These are phyloP conservation scores for Sclerotinia minor DNA, from an alignment of 2,329 filamentous ascomycete species.

Conservation along the genomic window DNA sequence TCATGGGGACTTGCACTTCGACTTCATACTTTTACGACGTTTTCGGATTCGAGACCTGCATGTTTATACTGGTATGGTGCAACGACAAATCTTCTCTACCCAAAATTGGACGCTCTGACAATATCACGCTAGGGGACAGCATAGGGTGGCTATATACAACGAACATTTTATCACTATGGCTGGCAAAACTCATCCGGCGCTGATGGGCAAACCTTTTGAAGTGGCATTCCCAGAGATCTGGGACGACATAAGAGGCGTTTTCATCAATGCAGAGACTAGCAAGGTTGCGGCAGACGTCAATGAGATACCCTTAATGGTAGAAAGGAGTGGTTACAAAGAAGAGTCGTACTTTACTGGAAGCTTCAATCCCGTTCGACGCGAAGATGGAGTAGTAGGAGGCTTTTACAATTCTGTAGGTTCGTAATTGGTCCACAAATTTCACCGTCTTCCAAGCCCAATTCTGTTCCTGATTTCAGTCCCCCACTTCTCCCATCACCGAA, in stretches of 20 bases:
- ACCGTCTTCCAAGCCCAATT: background rate
- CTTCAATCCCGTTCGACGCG: conserved; percentile 35
- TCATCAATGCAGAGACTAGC: conserved; percentile 29
- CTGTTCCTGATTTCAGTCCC: background rate
- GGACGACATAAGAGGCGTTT: conserved; percentile 28
- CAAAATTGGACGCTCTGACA: conserved; percentile 9
- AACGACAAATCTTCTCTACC: background rate
- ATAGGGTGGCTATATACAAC: conserved; percentile 37
- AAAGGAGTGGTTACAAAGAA: conserved; percentile 34
- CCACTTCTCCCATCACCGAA: no score
- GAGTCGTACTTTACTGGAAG: conserved; percentile 39
- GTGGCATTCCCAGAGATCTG: conserved; percentile 33
- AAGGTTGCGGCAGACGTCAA: conserved; percentile 32
- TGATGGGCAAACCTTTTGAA: conserved; percentile 34
- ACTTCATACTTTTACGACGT: conserved; percentile 32
- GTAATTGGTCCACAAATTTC: background rate
- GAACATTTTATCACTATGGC: conserved; percentile 34
- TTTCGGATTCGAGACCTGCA: conserved; percentile 34
- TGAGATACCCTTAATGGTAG: conserved; percentile 35
- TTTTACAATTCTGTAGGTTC: conserved; percentile 33
- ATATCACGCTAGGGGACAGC: conserved; percentile 30
- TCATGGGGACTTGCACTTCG: conserved; percentile 32
- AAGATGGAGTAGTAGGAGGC: conserved; percentile 34
- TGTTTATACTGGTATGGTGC: conserved; percentile 34
- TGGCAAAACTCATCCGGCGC: conserved; percentile 32